Evolutionary conservation across 1,284 basidiomycete genomes (phyloP).

Genomic region (Amylostereum chailletii): DNA sequence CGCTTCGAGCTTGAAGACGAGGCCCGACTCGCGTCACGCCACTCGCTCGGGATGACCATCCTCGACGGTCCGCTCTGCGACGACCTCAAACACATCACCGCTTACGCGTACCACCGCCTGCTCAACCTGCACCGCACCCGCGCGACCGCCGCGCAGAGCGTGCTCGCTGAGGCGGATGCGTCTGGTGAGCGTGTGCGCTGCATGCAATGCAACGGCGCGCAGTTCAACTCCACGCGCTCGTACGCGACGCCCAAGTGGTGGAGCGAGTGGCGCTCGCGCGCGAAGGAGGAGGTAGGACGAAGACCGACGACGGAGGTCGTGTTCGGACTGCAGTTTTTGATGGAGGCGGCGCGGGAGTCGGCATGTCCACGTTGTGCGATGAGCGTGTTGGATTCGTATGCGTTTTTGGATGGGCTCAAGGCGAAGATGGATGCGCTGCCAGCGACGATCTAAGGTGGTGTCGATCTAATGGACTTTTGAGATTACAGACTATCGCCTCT

Average conservation of each 20-base stretch:
- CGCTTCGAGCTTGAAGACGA: conserved; percentile 51
- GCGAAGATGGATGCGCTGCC: conserved; percentile 51
- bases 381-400: conserved; percentile 52
- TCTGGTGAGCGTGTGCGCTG: conserved; percentile 46
- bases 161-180: conserved; percentile 24
- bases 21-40: conserved; percentile 29
- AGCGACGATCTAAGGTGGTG: conserved; percentile 28
- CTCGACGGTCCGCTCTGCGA: conserved; percentile 45
- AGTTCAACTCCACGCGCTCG: conserved; percentile 6
- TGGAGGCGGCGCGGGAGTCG: conserved; percentile 35
- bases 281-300: conserved; percentile 43
- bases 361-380: conserved; percentile 53
- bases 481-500: too few species aligned
- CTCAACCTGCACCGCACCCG: conserved; percentile 50
- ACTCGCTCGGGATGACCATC: conserved; percentile 47
- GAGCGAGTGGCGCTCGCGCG: conserved; percentile 46
- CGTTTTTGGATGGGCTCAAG: conserved; percentile 46
- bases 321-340: conserved; percentile 52
- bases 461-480: too few species aligned
- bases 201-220: conserved; percentile 53
- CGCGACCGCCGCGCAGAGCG: conserved; percentile 34
- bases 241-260: conserved; percentile 59
- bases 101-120: conserved; percentile 56
- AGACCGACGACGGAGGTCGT: conserved; percentile 52
- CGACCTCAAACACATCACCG: conserved; percentile 59